Evolutionary conservation across 1,139 yeast genomes (phyloP).

Genomic region (Yamadazyma taylorii): DNA sequence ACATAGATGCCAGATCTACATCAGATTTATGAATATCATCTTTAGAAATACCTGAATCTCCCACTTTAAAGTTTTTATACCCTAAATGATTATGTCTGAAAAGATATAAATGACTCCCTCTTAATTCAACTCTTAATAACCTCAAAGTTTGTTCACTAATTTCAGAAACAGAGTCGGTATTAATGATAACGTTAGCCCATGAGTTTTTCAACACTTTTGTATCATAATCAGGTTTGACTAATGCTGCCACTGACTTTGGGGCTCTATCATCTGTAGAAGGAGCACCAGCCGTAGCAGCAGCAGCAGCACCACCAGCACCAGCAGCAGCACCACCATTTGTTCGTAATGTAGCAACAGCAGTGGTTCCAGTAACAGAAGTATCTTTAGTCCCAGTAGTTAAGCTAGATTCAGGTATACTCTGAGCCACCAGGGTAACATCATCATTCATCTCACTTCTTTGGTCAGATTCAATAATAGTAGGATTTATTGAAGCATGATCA

Average conservation of each 20-base stretch:
- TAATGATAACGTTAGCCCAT: conserved; percentile 45
- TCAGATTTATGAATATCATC: conserved; percentile 8
- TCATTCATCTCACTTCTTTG: conserved; percentile 2
- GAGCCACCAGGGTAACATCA: conserved; percentile 6
- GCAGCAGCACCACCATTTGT: not conserved
- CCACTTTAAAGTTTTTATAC: conserved; percentile 12
- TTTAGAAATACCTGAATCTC: conserved; percentile 2
- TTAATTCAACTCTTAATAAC: conserved; percentile 60
- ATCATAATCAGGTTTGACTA: conserved; percentile 39
- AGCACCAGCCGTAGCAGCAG: no score
- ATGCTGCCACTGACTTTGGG: conserved; percentile 17
- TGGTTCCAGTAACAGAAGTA: not conserved
- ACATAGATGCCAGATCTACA: conserved; percentile 13
- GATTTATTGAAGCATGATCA: not conserved
- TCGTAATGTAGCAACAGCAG: no score
- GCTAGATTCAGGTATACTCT: conserved; percentile 4
- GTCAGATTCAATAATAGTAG: no score
- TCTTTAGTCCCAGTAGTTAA: not conserved
- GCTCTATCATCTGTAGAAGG: not conserved
- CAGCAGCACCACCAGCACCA: no score
- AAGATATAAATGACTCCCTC: conserved; percentile 59
- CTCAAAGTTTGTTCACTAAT: conserved; percentile 42
- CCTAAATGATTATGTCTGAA: conserved; percentile 34
- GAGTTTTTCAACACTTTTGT: conserved; percentile 31
- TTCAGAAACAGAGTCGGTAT: conserved; percentile 28